These are phyloP conservation scores for Lepiota subincarnata DNA, from an alignment of 768 basidiomycete species.

Conservation along the genomic window DNA sequence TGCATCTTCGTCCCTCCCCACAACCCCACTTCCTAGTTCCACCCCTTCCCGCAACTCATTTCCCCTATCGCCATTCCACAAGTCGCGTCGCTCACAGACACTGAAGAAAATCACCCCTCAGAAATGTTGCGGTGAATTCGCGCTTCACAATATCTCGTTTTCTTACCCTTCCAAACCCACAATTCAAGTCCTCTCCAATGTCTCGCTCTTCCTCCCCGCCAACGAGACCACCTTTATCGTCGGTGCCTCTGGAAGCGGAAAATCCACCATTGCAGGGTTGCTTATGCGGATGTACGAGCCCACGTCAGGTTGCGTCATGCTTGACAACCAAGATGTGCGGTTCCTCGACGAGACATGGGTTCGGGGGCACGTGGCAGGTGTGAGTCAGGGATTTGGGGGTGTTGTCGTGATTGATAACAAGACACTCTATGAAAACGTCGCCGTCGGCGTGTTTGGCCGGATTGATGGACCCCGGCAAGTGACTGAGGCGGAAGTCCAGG, in stretches of 20 bases:
- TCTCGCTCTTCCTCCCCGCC: slow-evolving; percentile 66
- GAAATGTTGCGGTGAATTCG: slow-evolving; percentile 69
- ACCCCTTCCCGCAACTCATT: slow-evolving; percentile 53
- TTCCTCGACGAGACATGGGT: slow-evolving; percentile 72
- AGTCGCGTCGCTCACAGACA: background rate
- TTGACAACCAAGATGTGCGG: slow-evolving; percentile 80
- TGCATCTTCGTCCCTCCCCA: slow-evolving; percentile 6
- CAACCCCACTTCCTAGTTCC: slow-evolving; percentile 29
- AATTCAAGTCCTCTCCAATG: slow-evolving; percentile 56
- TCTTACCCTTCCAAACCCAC: slow-evolving; percentile 78
- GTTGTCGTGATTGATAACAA: slow-evolving; percentile 62
- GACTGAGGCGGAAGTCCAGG: slow-evolving; percentile 64
- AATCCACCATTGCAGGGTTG: slow-evolving; percentile 84
- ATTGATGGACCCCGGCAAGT: slow-evolving; percentile 50
- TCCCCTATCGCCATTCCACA: slow-evolving; percentile 46
- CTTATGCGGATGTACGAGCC: slow-evolving; percentile 78
- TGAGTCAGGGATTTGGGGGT: slow-evolving; percentile 71
- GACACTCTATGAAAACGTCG: slow-evolving; percentile 82
- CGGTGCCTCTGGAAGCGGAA: slow-evolving; percentile 88
- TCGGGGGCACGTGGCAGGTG: slow-evolving; percentile 65
- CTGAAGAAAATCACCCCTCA: slow-evolving; percentile 65
- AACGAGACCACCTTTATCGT: slow-evolving; percentile 89
- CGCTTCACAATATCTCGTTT: slow-evolving; percentile 72
- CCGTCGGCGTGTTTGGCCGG: slow-evolving; percentile 46
- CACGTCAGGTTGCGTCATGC: slow-evolving; percentile 53